phyloP scores from a whole-genome alignment of 176 grass and related monocot genomes.

The Typha latifolia region DNA sequence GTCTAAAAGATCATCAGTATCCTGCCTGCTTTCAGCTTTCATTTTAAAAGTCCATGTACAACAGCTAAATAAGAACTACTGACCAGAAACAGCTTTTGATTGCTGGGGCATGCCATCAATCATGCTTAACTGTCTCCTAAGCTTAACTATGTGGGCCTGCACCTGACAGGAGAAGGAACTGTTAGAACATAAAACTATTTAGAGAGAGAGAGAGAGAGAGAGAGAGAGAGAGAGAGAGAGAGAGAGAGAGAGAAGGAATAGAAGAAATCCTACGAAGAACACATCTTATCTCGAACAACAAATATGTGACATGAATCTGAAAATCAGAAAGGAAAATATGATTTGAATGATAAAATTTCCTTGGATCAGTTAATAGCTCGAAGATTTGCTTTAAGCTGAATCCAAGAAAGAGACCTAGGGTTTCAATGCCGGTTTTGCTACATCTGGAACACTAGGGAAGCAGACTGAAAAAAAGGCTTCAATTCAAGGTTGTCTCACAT shows the following conservation, averaged over 20 bases:
- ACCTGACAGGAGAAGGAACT: constrained; percentile 37
- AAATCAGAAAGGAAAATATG: neutral
- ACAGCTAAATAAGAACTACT: constrained; percentile 17
- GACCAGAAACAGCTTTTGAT: constrained; percentile 58
- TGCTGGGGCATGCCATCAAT: constrained; percentile 68
- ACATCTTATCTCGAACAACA: neutral
- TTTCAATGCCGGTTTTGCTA: too few relatives aligned
- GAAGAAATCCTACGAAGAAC: too few relatives aligned
- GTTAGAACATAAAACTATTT: neutral
- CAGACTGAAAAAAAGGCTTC: too few relatives aligned
- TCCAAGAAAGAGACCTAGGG: too few relatives aligned
- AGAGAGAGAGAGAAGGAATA: too few relatives aligned
- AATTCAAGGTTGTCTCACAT: too few relatives aligned
- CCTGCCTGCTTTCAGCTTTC: neutral
- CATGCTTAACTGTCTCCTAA: constrained; percentile 87
- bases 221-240: too few relatives aligned
- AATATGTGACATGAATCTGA: neutral
- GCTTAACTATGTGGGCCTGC: constrained; percentile 81
- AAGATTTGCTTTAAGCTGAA: too few relatives aligned
- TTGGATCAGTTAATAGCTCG: too few relatives aligned
- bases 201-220: too few relatives aligned
- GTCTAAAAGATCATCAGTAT: neutral
- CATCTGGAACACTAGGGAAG: too few relatives aligned
- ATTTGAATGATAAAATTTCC: too few relatives aligned
- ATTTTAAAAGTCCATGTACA: neutral